A percentile compares a stretch with the other conserved stretches of the same genome.
These are phyloP conservation scores for Panellus pusillus DNA, from an alignment of 768 basidiomycete genomes.

Conservation along the genomic window DNA sequence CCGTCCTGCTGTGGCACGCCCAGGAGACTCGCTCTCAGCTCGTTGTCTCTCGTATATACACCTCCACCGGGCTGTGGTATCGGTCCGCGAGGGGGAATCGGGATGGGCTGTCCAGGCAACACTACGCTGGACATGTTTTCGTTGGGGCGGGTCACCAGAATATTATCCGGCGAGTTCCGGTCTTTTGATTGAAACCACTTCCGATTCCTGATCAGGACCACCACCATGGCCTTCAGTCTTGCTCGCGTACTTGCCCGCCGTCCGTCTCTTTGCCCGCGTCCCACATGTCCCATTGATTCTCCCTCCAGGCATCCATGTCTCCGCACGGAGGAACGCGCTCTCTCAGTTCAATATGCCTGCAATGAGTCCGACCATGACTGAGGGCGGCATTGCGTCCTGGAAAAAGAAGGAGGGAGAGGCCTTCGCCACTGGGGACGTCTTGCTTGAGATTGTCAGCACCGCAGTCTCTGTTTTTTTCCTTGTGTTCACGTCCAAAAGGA, in stretches of 20 bases:
- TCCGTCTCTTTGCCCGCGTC: slow-evolving; percentile 33
- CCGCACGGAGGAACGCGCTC: slow-evolving; percentile 75
- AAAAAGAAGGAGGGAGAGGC: slow-evolving; percentile 95
- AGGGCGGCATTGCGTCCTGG: slow-evolving; percentile 97
- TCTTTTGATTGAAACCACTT: slow-evolving; percentile 10
- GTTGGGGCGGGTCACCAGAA: not conserved
- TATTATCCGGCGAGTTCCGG: not conserved
- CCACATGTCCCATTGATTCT: not conserved
- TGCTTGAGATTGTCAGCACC: slow-evolving; percentile 86
- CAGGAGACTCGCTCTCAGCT: slow-evolving; percentile 68
- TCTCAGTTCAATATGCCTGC: slow-evolving; percentile 94
- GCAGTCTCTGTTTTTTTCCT: slow-evolving; percentile 4
- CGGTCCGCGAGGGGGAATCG: slow-evolving; percentile 50
- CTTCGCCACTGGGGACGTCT: slow-evolving; percentile 87
- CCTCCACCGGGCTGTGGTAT: slow-evolving; percentile 63
- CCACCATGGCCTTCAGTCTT: slow-evolving; percentile 58
- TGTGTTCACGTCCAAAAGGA: slow-evolving; percentile 55
- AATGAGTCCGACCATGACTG: slow-evolving; percentile 99
- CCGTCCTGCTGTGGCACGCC: slow-evolving; percentile 63
- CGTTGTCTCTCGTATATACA: slow-evolving; percentile 62
- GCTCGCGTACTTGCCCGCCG: slow-evolving; percentile 68
- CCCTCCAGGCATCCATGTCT: slow-evolving; percentile 76
- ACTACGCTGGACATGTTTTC: slow-evolving; percentile 25
- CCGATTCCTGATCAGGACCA: slow-evolving; percentile 21
- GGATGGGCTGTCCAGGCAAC: slow-evolving; percentile 80